Conservation (phyloP, 2,329 filamentous ascomycete genomes). For the Venturia asperata region DNA sequence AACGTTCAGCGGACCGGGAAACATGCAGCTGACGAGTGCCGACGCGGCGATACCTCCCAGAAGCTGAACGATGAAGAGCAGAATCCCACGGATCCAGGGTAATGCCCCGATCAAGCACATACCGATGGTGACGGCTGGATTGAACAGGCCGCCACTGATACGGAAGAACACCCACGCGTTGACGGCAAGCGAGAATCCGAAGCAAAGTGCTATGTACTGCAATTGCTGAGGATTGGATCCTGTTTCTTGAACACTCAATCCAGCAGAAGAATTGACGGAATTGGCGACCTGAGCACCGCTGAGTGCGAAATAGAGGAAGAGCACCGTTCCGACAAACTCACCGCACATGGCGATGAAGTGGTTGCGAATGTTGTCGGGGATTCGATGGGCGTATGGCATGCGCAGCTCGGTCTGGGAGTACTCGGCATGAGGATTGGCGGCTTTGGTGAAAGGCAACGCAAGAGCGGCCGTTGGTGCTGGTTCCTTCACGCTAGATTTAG, state of each 20-base stretch:
- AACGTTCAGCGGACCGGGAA: conserved; percentile 40
- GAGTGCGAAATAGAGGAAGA: conserved; percentile 19
- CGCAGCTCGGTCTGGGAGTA: background rate
- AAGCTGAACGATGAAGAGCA: conserved; percentile 31
- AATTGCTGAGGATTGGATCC: conserved; percentile 17
- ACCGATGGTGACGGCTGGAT: conserved; percentile 31
- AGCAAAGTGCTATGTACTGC: conserved; percentile 27
- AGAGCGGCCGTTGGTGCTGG: conserved; percentile 6
- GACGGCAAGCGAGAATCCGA: conserved; percentile 24
- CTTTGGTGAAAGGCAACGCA: conserved; percentile 15
- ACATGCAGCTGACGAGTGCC: conserved; percentile 38
- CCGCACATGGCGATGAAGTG: conserved; percentile 19
- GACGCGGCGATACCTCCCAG: conserved; percentile 34
- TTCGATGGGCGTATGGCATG: conserved; percentile 9
- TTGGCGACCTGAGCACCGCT: conserved; percentile 19
- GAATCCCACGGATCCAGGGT: conserved; percentile 27
- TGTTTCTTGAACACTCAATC: conserved; percentile 21
- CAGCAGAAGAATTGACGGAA: conserved; percentile 14
- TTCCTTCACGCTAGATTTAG: background rate
- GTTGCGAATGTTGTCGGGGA: conserved; percentile 8
- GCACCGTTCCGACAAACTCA: conserved; percentile 19
- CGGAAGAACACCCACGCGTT: conserved; percentile 20
- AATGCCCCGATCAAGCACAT: conserved; percentile 34
- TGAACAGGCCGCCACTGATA: conserved; percentile 23
- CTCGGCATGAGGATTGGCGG: conserved; percentile 13